phyloP scores from a whole-genome alignment of 1,139 yeast species.

The Casaregolazyma suthepensis region DNA sequence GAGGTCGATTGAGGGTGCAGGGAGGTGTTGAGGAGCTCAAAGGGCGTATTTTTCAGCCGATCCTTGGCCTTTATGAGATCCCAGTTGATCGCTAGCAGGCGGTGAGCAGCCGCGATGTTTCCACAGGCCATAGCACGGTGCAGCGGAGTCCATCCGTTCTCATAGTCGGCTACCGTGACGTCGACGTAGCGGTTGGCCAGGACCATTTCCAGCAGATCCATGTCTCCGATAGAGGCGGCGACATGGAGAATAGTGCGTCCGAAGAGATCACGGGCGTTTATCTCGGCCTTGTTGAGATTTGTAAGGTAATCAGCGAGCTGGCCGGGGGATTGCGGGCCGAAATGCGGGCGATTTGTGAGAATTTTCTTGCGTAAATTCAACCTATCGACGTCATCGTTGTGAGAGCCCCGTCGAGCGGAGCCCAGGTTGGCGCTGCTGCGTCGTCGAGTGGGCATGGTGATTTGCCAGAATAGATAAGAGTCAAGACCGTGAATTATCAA shows the following conservation, averaged over 20 bases:
- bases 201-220: constrained; percentile 42
- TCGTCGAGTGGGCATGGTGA: neutral
- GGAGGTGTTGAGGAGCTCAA: constrained; percentile 29
- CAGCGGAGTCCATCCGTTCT: constrained; percentile 78
- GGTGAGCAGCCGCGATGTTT: constrained; percentile 50
- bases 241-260: constrained; percentile 68
- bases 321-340: neutral
- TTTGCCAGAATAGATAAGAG: neutral
- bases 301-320: constrained; percentile 7
- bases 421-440: constrained; percentile 2
- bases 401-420: neutral
- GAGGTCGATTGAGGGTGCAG: constrained; percentile 16
- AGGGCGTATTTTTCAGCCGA: constrained; percentile 50
- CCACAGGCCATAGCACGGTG: constrained; percentile 64
- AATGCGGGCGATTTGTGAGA: constrained; percentile 1
- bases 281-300: constrained; percentile 22
- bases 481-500: neutral
- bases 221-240: constrained; percentile 47
- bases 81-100: constrained; percentile 38
- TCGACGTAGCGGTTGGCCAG: constrained; percentile 46
- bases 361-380: constrained; percentile 1
- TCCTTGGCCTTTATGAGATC: constrained; percentile 56
- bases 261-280: constrained; percentile 56
- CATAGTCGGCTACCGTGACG: constrained; percentile 51
- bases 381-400: constrained; percentile 4